Evolutionary conservation across 1,139 yeast species (phyloP).

Genomic region (Ogataea hybrid): DNA sequence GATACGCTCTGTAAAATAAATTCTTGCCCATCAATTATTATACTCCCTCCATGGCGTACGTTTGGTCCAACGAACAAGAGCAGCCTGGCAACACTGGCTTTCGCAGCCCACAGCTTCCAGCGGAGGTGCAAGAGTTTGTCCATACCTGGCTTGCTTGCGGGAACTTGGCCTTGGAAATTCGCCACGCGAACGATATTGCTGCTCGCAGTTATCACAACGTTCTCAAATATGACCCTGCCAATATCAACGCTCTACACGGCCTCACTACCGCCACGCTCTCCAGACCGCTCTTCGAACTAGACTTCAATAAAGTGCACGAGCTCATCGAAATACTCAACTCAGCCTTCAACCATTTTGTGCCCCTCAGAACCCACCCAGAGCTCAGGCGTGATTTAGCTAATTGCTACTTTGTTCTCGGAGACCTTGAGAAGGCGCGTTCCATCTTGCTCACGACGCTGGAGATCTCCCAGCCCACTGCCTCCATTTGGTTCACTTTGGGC

Average conservation of each 20-base stretch:
- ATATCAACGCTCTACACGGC: too few relatives aligned
- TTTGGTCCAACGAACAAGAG: not conserved
- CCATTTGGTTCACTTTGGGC: conserved; percentile 47
- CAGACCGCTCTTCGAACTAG: too few relatives aligned
- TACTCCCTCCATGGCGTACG: not conserved
- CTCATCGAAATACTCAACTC: too few relatives aligned
- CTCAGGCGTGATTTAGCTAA: conserved; percentile 50
- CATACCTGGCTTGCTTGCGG: conserved; percentile 52
- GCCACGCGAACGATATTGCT: conserved; percentile 34
- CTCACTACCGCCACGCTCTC: too few relatives aligned
- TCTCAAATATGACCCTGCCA: too few relatives aligned
- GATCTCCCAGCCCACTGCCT: conserved; percentile 40
- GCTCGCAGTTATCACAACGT: too few relatives aligned
- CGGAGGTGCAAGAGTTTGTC: conserved; percentile 1
- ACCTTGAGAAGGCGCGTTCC: conserved; percentile 51
- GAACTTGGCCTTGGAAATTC: conserved; percentile 46
- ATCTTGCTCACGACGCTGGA: conserved; percentile 47
- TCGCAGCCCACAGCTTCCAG: conserved; percentile 42
- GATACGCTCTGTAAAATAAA: not conserved
- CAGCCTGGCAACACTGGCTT: conserved; percentile 27
- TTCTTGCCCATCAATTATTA: not conserved
- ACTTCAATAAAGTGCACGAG: too few relatives aligned
- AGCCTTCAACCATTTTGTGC: conserved; percentile 38
- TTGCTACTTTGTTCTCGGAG: conserved; percentile 45
- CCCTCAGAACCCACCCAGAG: conserved; percentile 35